Base-by-base conservation (phyloP, 257 asterid species). In the Primulina tabacum region DNA sequence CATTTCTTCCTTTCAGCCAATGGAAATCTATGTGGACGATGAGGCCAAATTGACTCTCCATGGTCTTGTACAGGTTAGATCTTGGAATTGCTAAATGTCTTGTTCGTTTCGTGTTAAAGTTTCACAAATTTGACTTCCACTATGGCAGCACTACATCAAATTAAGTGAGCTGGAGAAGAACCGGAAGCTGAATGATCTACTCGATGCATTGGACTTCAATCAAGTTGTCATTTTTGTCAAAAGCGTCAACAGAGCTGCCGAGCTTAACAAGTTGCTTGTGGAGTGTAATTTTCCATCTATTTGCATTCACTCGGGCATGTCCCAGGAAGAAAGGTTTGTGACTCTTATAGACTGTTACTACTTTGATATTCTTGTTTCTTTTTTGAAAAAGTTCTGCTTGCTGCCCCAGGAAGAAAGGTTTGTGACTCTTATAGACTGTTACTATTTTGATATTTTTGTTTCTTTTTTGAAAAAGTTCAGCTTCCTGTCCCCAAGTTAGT, bases 11-110 rank as follows among this genome's bases (percentile, higher is more conserved):
- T 92, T 92, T 78, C 95, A 92, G 97, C 97, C 97, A 8, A 92
- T 92, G 97, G 97, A 92, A 86, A 92, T 92, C 75, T 92, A 92
- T 78, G 97, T 92, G 82, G 97, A 92, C 12, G 96, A 92, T 7
- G 97, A 92, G 73, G 97, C 97, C 47, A 92, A 92, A 83, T 81
- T 92, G 89, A 91, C 97, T 72, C 97, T 92, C 73, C 97, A 92
- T 80, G 96, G 97, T 76, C 97, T 92, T 77, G 97, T 92, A 67
- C 98, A 92, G 97, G 96, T 90, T 34, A 63, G 83, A 12, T 30
- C 73, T n/a, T 50, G 68, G 65, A 47, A 61, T 75, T 60, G 4
- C 2, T 28, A 12, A 30, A 67, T 16, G 7, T 16, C 33, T 61
- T 21, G 52, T 65, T 68, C 7, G 26, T 30, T 55, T 62, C 40